Conservation (phyloP, 306 rosid genomes). For the Casuarina cunninghamiana region DNA sequence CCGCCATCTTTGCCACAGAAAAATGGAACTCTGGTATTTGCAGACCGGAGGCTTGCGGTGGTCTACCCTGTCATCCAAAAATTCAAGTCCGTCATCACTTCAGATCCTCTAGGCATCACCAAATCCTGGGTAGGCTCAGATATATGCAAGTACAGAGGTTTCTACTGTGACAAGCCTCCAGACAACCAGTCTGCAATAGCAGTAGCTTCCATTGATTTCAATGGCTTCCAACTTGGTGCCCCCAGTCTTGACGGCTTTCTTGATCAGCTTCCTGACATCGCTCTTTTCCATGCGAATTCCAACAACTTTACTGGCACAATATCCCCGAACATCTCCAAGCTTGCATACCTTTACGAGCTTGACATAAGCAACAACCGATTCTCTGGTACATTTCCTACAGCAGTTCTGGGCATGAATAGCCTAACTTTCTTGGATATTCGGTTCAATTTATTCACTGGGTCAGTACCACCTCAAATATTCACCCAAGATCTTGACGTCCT, state of each 20-base stretch:
- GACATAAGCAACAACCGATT: conserved; percentile 80
- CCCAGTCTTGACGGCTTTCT: conserved; percentile 77
- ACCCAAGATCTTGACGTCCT: conserved; percentile 62
- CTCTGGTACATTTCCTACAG: conserved; percentile 73
- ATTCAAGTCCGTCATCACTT: conserved; percentile 69
- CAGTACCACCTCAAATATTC: conserved; percentile 74
- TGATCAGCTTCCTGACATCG: conserved; percentile 76
- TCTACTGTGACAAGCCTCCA: conserved; percentile 78
- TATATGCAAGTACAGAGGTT: conserved; percentile 75
- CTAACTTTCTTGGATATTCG: conserved; percentile 70
- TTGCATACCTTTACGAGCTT: conserved; percentile 74
- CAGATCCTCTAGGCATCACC: conserved; percentile 71
- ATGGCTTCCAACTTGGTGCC: conserved; percentile 69
- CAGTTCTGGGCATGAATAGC: conserved; percentile 53
- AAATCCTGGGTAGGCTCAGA: conserved; percentile 76
- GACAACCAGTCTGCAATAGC: conserved; percentile 67
- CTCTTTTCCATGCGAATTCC: conserved; percentile 89
- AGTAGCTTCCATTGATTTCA: conserved; percentile 77
- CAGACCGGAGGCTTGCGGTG: conserved; percentile 61
- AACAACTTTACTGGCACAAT: conserved; percentile 71
- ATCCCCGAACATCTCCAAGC: conserved; percentile 50
- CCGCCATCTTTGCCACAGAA: conserved; percentile 33
- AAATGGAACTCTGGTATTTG: conserved; percentile 40
- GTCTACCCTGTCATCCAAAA: conserved; percentile 78
- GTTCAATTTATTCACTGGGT: conserved; percentile 75